These are phyloP conservation scores for Leccinum truebloodii DNA, from an alignment of 768 basidiomycete species.

Conservation along the genomic window DNA sequence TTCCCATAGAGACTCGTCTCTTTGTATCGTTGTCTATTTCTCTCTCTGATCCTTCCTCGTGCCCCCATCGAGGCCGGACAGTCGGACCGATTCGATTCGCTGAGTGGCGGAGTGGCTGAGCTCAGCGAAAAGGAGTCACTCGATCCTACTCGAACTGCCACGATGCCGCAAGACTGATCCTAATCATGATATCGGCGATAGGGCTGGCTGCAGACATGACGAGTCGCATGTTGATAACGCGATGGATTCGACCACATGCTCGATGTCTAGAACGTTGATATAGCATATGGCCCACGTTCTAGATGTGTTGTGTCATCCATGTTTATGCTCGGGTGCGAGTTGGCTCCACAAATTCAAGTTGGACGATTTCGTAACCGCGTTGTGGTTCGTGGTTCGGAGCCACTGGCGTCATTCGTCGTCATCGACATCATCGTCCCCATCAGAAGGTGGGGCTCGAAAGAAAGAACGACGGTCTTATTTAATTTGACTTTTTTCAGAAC, in stretches of 20 bases:
- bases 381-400: background rate
- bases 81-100: background rate
- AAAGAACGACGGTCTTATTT: background rate
- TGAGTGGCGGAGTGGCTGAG: background rate
- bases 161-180: background rate
- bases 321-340: background rate
- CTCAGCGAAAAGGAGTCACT: background rate
- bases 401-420: background rate
- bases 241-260: background rate
- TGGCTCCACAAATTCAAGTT: background rate
- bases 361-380: background rate
- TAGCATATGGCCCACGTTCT: background rate
- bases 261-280: background rate
- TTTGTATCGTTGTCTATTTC: background rate
- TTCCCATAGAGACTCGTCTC: background rate
- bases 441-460: background rate
- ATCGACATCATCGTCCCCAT: background rate
- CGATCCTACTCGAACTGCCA: background rate
- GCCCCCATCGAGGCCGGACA: background rate
- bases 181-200: background rate
- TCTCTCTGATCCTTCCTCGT: background rate
- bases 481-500: background rate
- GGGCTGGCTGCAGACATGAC: background rate
- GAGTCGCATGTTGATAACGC: background rate
- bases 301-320: background rate